phyloP scores from a whole-genome alignment of 441 rosid genomes.

The Adansonia madagascariensis region DNA sequence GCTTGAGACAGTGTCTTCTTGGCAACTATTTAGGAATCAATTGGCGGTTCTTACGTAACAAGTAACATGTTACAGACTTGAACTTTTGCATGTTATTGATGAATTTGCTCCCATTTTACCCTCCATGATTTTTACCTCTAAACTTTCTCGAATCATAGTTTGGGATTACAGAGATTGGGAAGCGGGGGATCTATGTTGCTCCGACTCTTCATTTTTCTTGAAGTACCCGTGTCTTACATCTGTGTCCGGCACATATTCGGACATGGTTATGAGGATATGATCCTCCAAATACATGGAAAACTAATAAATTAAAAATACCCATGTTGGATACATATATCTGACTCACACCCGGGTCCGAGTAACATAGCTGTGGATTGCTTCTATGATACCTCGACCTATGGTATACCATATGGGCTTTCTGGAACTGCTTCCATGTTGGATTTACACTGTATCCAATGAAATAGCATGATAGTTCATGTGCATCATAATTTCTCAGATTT shows the following conservation, averaged over 20 bases:
- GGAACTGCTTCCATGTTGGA: conserved; percentile 11
- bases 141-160: not conserved
- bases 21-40: not conserved
- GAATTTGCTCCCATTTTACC: not conserved
- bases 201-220: no score
- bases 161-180: not conserved
- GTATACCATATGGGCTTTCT: not conserved
- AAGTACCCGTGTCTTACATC: no score
- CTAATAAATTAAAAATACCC: no score
- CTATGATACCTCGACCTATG: not conserved
- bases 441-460: not conserved
- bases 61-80: not conserved
- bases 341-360: no score
- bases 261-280: no score
- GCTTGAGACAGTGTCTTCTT: not conserved
- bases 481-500: not conserved
- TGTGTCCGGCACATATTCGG: no score
- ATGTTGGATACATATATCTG: no score
- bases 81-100: not conserved
- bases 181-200: no score
- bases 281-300: no score
- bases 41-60: not conserved
- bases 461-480: not conserved
- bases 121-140: not conserved
- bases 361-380: not conserved